Evolutionary conservation across 441 rosid species (phyloP).

Genomic region (Adansonia rubrostipa): DNA sequence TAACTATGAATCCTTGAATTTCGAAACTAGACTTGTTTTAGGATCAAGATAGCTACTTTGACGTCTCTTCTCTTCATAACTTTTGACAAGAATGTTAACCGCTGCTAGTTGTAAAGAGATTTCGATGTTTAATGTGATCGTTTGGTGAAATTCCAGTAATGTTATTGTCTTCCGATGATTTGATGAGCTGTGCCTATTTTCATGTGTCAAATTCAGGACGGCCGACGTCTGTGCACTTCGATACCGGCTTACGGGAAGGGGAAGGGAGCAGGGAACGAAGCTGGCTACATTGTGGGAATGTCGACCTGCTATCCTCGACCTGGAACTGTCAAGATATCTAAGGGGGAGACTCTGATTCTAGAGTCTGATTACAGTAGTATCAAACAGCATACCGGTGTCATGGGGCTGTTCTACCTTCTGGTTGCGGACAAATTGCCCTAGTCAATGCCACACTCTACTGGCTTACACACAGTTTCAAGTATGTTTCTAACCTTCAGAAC

Average conservation of each 20-base stretch:
- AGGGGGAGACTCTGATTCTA: conserved; percentile 60
- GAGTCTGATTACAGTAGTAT: conserved; percentile 67
- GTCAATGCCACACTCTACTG: conserved; percentile 14
- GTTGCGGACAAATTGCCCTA: conserved; percentile 60
- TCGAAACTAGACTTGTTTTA: no score
- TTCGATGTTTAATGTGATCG: no score
- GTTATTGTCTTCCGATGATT: not conserved
- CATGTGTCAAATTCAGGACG: conserved; percentile 48
- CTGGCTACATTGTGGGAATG: conserved; percentile 70
- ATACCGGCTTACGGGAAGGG: conserved; percentile 68
- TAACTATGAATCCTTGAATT: no score
- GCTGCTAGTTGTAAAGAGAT: no score
- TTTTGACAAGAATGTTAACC: no score
- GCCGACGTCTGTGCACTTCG: conserved; percentile 61
- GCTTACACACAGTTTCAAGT: conserved; percentile 22
- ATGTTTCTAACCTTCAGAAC: not conserved
- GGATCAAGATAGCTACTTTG: no score
- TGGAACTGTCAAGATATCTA: conserved; percentile 58
- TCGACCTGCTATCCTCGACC: conserved; percentile 80
- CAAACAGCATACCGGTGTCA: conserved; percentile 71
- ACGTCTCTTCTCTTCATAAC: no score
- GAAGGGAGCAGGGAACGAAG: conserved; percentile 49
- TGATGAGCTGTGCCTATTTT: not conserved
- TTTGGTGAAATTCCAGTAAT: no score
- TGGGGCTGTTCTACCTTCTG: conserved; percentile 81